phyloP scores from a whole-genome alignment of 495 filamentous ascomycete species.

The Penicillium nucicola region DNA sequence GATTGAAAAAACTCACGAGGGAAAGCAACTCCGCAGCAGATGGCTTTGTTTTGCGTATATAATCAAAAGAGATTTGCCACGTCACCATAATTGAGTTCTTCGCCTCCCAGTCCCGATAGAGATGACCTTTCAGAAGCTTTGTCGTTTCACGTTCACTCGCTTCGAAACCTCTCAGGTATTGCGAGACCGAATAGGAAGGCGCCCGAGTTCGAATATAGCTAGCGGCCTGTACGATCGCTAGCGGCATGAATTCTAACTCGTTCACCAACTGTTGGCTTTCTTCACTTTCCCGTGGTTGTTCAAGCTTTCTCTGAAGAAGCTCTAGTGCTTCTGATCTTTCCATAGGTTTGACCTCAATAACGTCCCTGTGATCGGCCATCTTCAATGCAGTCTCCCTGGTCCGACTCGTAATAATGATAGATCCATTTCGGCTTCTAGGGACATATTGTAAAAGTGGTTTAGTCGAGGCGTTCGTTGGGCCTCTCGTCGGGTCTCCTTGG shows the following conservation, averaged over 20 bases:
- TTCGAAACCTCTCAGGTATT: conserved; percentile 37
- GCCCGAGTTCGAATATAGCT: conserved; percentile 38
- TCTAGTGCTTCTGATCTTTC: conserved; percentile 22
- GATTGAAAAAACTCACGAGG: conserved; percentile 27
- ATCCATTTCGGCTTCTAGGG: not conserved
- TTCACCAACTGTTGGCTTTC: conserved; percentile 21
- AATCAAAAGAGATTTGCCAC: conserved; percentile 33
- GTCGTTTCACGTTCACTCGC: conserved; percentile 2
- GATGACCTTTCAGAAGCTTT: conserved; percentile 8
- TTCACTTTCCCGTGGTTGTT: conserved; percentile 1
- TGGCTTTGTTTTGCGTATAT: conserved; percentile 12
- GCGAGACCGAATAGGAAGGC: conserved; percentile 18
- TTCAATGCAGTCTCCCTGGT: conserved; percentile 16
- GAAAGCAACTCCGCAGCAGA: conserved; percentile 21
- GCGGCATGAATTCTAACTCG: too few relatives aligned
- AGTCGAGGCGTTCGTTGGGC: not conserved
- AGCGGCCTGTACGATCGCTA: conserved; percentile 49
- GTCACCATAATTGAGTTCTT: conserved; percentile 24
- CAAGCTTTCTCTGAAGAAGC: conserved; percentile 40
- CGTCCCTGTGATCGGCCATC: conserved; percentile 27
- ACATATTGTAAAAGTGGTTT: not conserved
- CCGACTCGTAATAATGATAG: conserved; percentile 36
- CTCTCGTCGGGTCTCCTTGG: conserved; percentile 15
- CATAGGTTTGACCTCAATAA: conserved; percentile 40
- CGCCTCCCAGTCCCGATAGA: conserved; percentile 17